A percentile compares a stretch with the other conserved stretches of the same genome.
These are phyloP conservation scores for Cystobasidium sp. DNA, from an alignment of 1,284 basidiomycete species.

Conservation along the genomic window DNA sequence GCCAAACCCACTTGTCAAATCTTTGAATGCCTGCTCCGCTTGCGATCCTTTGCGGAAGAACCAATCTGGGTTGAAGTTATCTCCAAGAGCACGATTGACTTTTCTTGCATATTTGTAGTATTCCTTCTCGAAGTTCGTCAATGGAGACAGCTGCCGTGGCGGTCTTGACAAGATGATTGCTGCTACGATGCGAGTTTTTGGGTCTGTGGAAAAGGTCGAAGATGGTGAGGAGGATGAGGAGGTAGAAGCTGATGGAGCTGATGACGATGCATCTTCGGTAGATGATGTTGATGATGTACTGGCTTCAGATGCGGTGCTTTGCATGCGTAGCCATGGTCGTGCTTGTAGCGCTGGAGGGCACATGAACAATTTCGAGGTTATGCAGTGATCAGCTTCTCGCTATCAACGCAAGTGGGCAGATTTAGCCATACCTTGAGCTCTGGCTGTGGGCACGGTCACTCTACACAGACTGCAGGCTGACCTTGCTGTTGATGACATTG, in stretches of 20 bases:
- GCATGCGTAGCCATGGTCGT: conserved; percentile 9
- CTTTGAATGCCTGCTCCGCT: conserved; percentile 74
- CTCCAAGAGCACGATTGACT: conserved; percentile 80
- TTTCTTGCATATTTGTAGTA: conserved; percentile 85
- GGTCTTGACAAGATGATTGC: conserved; percentile 51
- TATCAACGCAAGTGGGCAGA: not conserved
- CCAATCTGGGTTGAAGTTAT: conserved; percentile 84
- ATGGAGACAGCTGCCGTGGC: conserved; percentile 48
- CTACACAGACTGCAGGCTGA: conserved; percentile 17
- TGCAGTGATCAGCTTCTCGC: not conserved
- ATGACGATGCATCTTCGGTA: not conserved
- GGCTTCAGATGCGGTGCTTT: conserved; percentile 24
- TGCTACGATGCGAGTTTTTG: conserved; percentile 50
- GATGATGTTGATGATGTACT: not conserved
- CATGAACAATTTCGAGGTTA: conserved; percentile 1
- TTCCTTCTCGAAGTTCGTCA: conserved; percentile 71
- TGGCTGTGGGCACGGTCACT: not conserved
- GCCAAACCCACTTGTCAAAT: conserved; percentile 40
- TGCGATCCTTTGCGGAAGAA: conserved; percentile 94
- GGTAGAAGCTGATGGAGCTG: not conserved
- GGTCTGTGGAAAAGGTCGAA: conserved; percentile 17
- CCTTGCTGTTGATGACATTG: conserved; percentile 24
- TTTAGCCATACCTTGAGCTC: not conserved
- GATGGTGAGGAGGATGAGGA: conserved; percentile 5
- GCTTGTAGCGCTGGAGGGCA: not conserved